Evolutionary conservation across 371 early-diverging fungal genomes (phyloP).

Genomic region (Zychaea mexicana): DNA sequence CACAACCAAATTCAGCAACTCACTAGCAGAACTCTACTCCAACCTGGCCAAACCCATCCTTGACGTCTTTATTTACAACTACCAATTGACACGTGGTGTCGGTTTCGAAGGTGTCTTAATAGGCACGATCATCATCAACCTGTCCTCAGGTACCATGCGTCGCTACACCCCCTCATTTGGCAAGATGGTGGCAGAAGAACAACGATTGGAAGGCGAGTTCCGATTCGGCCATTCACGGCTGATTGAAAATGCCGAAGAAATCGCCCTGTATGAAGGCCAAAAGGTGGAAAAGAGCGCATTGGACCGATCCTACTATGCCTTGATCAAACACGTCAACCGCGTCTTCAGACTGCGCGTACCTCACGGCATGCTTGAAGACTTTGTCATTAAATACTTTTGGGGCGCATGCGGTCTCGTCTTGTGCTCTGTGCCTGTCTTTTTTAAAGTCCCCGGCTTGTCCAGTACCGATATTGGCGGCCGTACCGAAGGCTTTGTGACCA

Average conservation of each 20-base stretch:
- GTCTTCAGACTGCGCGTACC: conserved; percentile 78
- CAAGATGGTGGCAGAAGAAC: conserved; percentile 83
- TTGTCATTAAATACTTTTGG: conserved; percentile 94
- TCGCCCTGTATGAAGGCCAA: conserved; percentile 85
- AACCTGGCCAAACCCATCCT: conserved; percentile 88
- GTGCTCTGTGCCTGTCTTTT: conserved; percentile 92
- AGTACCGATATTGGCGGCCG: conserved; percentile 52
- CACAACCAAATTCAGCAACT: conserved; percentile 82
- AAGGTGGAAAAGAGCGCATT: conserved; percentile 76
- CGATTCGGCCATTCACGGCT: conserved; percentile 85
- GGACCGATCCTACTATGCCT: conserved; percentile 70
- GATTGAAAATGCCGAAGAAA: conserved; percentile 90
- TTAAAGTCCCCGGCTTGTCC: conserved; percentile 56
- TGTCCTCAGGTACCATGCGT: conserved; percentile 74
- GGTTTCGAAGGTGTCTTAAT: conserved; percentile 76
- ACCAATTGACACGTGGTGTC: conserved; percentile 79
- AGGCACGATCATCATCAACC: conserved; percentile 68
- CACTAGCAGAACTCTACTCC: conserved; percentile 77
- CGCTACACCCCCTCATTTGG: conserved; percentile 89
- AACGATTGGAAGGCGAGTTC: conserved; percentile 86
- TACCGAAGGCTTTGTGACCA: conserved; percentile 86
- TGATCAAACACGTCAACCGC: conserved; percentile 84
- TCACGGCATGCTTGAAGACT: conserved; percentile 90
- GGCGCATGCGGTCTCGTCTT: conserved; percentile 91
- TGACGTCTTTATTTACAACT: conserved; percentile 86